Evolutionary conservation across 208 protist species (phyloP), one percentile per base, ranked within the genome.

Genomic region (Trypanosoma melophagium): DNA sequence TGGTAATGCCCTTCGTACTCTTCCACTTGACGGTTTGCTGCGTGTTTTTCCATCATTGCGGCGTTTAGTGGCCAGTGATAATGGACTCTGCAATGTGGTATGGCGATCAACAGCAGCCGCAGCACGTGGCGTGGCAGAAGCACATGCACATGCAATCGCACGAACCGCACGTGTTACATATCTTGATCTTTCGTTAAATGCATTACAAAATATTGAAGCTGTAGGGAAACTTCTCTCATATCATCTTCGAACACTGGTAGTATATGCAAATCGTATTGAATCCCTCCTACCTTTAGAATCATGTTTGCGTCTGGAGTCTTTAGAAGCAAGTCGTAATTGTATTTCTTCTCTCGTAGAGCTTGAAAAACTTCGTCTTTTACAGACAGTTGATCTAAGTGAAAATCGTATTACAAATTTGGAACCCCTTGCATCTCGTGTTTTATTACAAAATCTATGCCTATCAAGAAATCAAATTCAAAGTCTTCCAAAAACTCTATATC

Each of bases 131-230:
- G 76, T 92, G 16, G 72, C 81, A 10, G 87, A 85, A 0, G 90
- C 87, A 0, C 83, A 83, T 5, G 53, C 71, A 22, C 68, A 83
- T 61, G 80, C 85, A 0, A 8, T 84, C 12, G 77, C 85, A 0
- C 76, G 80, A 22, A 52, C 58, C 17, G 54, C 76, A 2, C 71
- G 35, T 5, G 22, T 95, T 17, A 22, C 51, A 3, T 61, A 74
- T 13, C 52, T 93, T 7, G 78, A 93, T 60, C 31, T 92, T 9
- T 90, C 90, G 0, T 77, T 81, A 22, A 92, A 92, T 59, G 12
- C 21, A 10, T 41, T 92, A n/a, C 3, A 55, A 10, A 75, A 64
- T 44, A 17, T 92, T 14, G 69, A 75, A 31, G 70, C 45, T 1
- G 45, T 92, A 25, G 77, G 80, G 10, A 64, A 65, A 22, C 67